A percentile compares a stretch with the other conserved stretches of the same genome.
phyloP scores from a whole-genome alignment of 2,329 filamentous ascomycete genomes.

The Tolypocladium nubicola region DNA sequence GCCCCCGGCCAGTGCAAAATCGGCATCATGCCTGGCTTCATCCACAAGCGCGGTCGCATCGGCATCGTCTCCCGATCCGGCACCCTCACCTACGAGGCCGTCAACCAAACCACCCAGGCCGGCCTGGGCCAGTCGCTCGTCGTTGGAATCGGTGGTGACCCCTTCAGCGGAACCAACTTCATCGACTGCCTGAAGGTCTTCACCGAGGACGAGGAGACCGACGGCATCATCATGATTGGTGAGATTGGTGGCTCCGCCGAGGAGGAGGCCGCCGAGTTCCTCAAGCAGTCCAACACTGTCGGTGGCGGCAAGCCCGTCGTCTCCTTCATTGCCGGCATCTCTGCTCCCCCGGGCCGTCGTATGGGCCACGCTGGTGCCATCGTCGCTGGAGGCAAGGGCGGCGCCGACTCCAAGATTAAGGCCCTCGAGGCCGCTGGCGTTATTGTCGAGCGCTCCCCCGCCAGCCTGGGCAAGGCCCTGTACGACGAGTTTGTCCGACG shows the following conservation, averaged over 20 bases:
- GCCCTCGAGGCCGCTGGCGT: constrained; percentile 90
- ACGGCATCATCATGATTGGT: constrained; percentile 99
- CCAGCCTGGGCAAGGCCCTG: constrained; percentile 82
- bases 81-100: constrained; percentile 97
- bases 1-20: constrained; percentile 97
- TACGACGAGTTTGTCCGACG: constrained; percentile 93
- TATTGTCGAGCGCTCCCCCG: constrained; percentile 90
- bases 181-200: constrained; percentile 98
- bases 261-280: constrained; percentile 95
- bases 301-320: constrained; percentile 87
- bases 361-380: constrained; percentile 99
- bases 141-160: constrained; percentile 95
- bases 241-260: constrained; percentile 97
- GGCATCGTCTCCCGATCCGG: constrained; percentile 97
- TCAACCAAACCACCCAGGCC: constrained; percentile 97
- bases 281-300: constrained; percentile 81
- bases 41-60: constrained; percentile 98
- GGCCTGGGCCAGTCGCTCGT: constrained; percentile 97
- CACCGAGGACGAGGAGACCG: constrained; percentile 88
- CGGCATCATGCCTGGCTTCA: constrained; percentile 98
- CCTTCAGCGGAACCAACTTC: constrained; percentile 98
- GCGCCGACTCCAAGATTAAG: constrained; percentile 94
- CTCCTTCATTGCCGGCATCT: constrained; percentile 97
- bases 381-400: constrained; percentile 93
- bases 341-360: constrained; percentile 85